A percentile compares a stretch with the other conserved stretches of the same genome.
Conservation (phyloP, 495 filamentous ascomycete genomes). For the Talaromyces borbonicus region DNA sequence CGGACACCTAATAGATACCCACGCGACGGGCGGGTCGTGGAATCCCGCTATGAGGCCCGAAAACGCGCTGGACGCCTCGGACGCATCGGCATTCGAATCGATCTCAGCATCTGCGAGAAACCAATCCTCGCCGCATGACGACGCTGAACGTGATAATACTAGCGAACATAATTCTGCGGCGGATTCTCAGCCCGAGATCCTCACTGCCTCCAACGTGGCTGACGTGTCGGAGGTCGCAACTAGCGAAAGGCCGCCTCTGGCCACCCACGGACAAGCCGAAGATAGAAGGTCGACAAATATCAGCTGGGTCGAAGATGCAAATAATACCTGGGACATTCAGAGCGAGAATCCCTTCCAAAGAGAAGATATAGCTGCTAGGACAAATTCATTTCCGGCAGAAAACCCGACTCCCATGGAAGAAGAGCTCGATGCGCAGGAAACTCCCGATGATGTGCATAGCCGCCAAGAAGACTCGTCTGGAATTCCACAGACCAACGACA, state of each 20-base stretch:
- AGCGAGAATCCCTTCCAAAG: constrained; percentile 1
- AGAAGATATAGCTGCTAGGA: constrained; percentile 25
- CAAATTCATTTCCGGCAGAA: constrained; percentile 15
- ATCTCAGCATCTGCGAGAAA: neutral
- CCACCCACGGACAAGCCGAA: constrained; percentile 11
- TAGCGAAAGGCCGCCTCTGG: neutral
- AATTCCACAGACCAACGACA: constrained; percentile 1
- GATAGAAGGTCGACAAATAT: constrained; percentile 5
- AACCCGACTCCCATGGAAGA: constrained; percentile 16
- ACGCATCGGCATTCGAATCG: neutral
- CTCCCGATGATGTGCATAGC: constrained; percentile 4
- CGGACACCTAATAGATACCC: constrained; percentile 9
- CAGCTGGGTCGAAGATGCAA: constrained; percentile 3
- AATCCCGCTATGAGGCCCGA: constrained; percentile 34
- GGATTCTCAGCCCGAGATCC: neutral
- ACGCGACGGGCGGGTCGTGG: constrained; percentile 19
- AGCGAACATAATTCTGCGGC: neutral
- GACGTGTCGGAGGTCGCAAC: neutral
- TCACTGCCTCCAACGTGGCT: neutral
- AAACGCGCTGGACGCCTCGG: constrained; percentile 4
- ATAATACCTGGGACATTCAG: neutral
- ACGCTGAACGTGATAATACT: neutral
- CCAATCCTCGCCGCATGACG: neutral
- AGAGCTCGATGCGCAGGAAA: neutral
- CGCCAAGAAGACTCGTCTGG: constrained; percentile 15